phyloP scores from a whole-genome alignment of 2,329 filamentous ascomycete genomes.

The Fusarium sp. region DNA sequence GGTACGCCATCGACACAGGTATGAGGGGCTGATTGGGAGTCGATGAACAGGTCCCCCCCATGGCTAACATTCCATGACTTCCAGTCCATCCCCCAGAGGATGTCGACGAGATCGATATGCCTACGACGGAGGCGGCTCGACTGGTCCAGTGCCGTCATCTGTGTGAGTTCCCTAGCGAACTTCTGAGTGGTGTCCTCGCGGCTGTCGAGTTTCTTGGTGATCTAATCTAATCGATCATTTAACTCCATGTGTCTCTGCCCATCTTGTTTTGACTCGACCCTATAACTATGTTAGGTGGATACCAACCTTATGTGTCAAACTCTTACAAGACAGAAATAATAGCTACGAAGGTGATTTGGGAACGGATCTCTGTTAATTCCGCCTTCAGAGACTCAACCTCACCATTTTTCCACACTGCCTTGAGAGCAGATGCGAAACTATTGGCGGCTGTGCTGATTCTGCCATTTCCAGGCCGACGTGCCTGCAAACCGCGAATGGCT shows the following conservation, averaged over 20 bases:
- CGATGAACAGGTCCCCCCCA: neutral
- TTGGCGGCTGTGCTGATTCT: neutral
- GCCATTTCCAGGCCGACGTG: neutral
- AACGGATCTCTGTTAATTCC: neutral
- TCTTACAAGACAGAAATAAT: neutral
- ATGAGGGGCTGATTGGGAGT: neutral
- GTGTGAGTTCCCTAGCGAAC: neutral
- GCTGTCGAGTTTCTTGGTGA: neutral
- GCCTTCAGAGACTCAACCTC: neutral
- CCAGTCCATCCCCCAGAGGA: neutral
- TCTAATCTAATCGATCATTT: neutral
- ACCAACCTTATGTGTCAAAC: rapidly evolving
- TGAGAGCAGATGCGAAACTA: neutral
- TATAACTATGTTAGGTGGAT: neutral
- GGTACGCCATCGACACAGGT: neutral
- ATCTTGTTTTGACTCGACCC: neutral
- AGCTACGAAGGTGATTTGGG: neutral
- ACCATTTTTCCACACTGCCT: neutral
- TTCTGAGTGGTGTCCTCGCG: neutral
- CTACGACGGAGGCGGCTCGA: neutral
- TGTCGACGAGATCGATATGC: neutral
- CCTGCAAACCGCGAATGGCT: neutral
- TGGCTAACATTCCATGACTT: neutral
- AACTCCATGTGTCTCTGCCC: neutral
- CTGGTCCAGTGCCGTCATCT: neutral